These are phyloP conservation scores for Mycena filopes DNA, from an alignment of 768 basidiomycete species.

Conservation along the genomic window DNA sequence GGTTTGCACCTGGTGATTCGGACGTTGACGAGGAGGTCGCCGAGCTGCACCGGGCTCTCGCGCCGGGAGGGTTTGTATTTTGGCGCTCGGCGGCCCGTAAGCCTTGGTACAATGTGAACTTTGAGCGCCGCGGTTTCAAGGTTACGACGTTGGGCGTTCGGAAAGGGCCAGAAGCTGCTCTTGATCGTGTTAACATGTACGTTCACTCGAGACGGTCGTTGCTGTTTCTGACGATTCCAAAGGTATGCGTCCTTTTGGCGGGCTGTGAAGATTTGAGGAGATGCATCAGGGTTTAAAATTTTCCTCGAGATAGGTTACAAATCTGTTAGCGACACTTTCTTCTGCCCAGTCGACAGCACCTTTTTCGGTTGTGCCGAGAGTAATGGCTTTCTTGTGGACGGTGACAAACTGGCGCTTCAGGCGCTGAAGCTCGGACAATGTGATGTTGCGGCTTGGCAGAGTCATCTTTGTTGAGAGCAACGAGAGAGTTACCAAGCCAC, in stretches of 20 bases:
- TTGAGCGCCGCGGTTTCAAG: constrained; percentile 62
- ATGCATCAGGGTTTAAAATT: constrained; percentile 59
- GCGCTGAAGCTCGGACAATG: constrained; percentile 89
- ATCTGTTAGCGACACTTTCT: constrained; percentile 74
- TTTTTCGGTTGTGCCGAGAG: constrained; percentile 81
- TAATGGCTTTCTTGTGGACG: constrained; percentile 90
- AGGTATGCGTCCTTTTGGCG: constrained; percentile 53
- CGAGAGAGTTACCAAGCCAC: constrained; percentile 62
- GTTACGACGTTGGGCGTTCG: constrained; percentile 64
- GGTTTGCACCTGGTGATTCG: constrained; percentile 59
- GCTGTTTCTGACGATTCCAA: background rate
- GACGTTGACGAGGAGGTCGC: constrained; percentile 63
- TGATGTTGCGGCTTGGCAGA: constrained; percentile 77
- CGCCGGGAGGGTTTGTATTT: constrained; percentile 67
- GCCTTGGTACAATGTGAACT: constrained; percentile 74
- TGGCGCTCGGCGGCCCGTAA: constrained; percentile 72
- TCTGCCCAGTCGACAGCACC: constrained; percentile 84
- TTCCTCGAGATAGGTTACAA: constrained; percentile 78
- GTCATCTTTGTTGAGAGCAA: constrained; percentile 59
- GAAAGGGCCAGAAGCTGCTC: constrained; percentile 55
- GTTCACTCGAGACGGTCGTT: constrained; percentile 37
- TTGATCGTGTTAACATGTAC: constrained; percentile 80
- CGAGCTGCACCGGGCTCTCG: constrained; percentile 67
- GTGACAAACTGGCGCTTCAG: constrained; percentile 92
- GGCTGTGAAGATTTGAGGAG: constrained; percentile 38